Percentiles rank a stretch among this genome's conserved stretches.
Conservation (phyloP, 331 rosid species). For the Phaseolus coccineus region DNA sequence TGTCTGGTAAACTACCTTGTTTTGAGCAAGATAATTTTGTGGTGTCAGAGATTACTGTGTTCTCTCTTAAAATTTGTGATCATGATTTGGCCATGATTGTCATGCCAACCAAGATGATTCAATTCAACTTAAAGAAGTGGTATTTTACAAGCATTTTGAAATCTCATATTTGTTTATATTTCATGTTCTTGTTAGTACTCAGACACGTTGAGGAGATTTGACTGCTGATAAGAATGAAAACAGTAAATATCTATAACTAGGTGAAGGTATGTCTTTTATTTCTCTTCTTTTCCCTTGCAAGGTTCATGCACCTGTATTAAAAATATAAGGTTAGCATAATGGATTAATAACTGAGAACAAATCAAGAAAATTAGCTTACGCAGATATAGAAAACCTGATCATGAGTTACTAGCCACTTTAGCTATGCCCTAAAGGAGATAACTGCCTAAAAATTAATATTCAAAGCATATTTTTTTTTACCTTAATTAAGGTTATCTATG, state of each 20-base stretch:
- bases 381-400: too few relatives aligned
- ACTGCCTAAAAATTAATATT: too few relatives aligned
- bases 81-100: conserved; percentile 55
- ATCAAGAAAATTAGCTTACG: not conserved
- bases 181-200: conserved; percentile 18
- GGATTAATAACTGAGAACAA: not conserved
- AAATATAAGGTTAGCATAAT: not conserved
- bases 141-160: conserved; percentile 20
- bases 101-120: conserved; percentile 47
- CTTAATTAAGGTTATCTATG: too few relatives aligned
- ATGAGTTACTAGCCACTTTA: too few relatives aligned
- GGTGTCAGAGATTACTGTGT: conserved; percentile 26
- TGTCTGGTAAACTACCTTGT: conserved; percentile 39
- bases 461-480: too few relatives aligned
- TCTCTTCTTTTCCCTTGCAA: conserved; percentile 31
- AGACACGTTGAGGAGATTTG: conserved; percentile 33
- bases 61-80: conserved; percentile 28
- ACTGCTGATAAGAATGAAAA: conserved; percentile 43
- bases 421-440: too few relatives aligned
- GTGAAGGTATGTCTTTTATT: conserved; percentile 38
- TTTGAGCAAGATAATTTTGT: conserved; percentile 33
- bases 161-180: conserved; percentile 23
- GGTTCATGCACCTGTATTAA: conserved; percentile 31
- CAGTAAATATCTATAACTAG: conserved; percentile 10
- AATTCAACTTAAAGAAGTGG: conserved; percentile 7